A percentile compares a stretch with the other conserved stretches of the same genome.
Conservation (phyloP, 306 rosid species). For the Dryas alaskensis region DNA sequence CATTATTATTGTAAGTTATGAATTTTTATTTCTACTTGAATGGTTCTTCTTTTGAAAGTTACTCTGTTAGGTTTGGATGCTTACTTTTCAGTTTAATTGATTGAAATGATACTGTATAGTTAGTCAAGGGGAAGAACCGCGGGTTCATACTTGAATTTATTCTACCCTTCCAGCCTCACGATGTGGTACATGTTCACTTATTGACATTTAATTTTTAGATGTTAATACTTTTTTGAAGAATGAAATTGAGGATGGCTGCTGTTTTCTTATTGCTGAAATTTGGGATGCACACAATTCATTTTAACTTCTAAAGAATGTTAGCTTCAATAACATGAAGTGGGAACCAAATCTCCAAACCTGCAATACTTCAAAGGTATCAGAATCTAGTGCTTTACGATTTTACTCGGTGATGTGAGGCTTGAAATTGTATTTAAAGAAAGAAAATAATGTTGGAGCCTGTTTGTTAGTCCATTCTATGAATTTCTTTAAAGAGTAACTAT, state of each 20-base stretch:
- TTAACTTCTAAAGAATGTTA: background rate
- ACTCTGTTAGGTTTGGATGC: background rate
- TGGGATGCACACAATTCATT: background rate
- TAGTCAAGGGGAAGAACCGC: background rate
- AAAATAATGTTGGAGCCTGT: background rate
- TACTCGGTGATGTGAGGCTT: background rate
- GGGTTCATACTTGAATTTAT: background rate
- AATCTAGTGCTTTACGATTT: background rate
- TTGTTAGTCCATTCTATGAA: background rate
- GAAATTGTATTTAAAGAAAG: background rate
- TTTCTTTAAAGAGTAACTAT: background rate
- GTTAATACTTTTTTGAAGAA: background rate
- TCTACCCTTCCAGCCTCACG: background rate
- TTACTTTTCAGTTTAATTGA: background rate
- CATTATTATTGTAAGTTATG: background rate
- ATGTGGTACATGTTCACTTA: background rate
- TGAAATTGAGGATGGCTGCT: background rate
- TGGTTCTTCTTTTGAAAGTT: background rate
- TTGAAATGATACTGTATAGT: background rate
- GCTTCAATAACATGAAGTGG: background rate
- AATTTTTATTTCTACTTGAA: background rate
- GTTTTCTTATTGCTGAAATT: background rate
- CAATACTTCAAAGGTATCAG: constrained; percentile 2
- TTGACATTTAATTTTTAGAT: background rate
- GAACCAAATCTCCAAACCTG: background rate